Evolutionary conservation across 106 monocot species (phyloP).

Genomic region (Apostasia ramifera): DNA sequence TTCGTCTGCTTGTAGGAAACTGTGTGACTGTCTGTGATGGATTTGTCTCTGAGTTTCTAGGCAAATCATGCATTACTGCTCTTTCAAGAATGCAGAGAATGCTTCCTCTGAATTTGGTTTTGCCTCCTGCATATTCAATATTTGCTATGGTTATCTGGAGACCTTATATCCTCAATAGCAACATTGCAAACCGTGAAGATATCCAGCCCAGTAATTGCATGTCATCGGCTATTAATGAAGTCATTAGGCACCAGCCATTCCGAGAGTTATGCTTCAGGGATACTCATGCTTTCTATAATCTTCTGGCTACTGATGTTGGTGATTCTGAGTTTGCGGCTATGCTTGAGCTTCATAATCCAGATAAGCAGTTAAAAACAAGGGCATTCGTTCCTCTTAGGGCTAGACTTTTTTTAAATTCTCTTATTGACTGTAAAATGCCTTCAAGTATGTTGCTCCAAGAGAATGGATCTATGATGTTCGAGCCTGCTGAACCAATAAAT

Average conservation of each 20-base stretch:
- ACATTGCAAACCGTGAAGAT: conserved; percentile 67
- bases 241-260: conserved; percentile 83
- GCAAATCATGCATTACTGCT: conserved; percentile 60
- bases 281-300: conserved; percentile 53
- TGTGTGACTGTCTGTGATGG: conserved; percentile 77
- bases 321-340: conserved; percentile 88
- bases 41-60: conserved; percentile 72
- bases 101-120: conserved; percentile 61
- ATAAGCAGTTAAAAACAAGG: conserved; percentile 67
- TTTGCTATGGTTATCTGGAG: conserved; percentile 91
- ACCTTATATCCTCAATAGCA: conserved; percentile 62
- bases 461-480: conserved; percentile 62
- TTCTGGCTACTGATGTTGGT: conserved; percentile 60
- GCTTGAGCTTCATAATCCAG: conserved; percentile 69
- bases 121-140: conserved; percentile 85
- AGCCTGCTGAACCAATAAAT: conserved; percentile 32
- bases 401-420: conserved; percentile 80
- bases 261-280: conserved; percentile 70
- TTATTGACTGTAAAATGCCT: conserved; percentile 85
- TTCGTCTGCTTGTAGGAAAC: conserved; percentile 78
- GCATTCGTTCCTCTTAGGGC: conserved; percentile 86
- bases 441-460: conserved; percentile 43
- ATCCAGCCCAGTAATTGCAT: conserved; percentile 62
- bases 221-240: conserved; percentile 57
- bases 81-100: conserved; percentile 81